Evolutionary conservation across 768 basidiomycete genomes (phyloP).

Genomic region (Clitopilus passeckerianus): DNA sequence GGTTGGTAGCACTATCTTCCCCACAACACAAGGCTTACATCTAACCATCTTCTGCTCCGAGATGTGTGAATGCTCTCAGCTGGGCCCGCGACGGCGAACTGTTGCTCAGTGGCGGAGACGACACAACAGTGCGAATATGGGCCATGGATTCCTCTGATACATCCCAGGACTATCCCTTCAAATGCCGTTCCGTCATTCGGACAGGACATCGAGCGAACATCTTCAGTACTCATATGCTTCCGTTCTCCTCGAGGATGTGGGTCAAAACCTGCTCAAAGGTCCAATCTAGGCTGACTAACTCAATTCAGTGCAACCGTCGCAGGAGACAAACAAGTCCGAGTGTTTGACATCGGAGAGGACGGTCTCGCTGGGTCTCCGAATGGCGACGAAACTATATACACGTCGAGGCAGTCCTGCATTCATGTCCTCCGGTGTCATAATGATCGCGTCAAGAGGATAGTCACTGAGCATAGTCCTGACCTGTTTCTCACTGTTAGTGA

Average conservation of each 20-base stretch:
- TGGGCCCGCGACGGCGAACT: constrained; percentile 67
- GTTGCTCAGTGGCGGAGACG: constrained; percentile 69
- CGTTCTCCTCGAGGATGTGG: constrained; percentile 74
- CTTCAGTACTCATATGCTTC: constrained; percentile 79
- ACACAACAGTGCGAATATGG: constrained; percentile 80
- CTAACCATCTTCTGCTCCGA: constrained; percentile 14
- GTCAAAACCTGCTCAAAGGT: constrained; percentile 18
- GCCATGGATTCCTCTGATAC: constrained; percentile 45
- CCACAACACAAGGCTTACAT: not conserved
- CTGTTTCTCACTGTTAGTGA: constrained; percentile 77
- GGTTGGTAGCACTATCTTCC: constrained; percentile 31
- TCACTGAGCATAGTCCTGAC: constrained; percentile 76
- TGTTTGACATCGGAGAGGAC: constrained; percentile 63
- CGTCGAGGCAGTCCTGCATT: constrained; percentile 40
- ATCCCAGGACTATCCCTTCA: constrained; percentile 54
- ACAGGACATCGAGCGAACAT: constrained; percentile 85
- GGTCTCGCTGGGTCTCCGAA: constrained; percentile 25
- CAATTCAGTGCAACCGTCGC: constrained; percentile 61
- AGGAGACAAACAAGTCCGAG: constrained; percentile 69
- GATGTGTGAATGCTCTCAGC: constrained; percentile 74
- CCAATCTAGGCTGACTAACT: constrained; percentile 5
- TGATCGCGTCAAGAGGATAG: constrained; percentile 70
- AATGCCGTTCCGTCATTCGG: constrained; percentile 59
- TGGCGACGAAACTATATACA: constrained; percentile 40
- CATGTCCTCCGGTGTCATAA: constrained; percentile 65